Evolutionary conservation across 345 rosid genomes (phyloP), one percentile per base, ranked within the genome.

Genomic region (Nephelium lappaceum): DNA sequence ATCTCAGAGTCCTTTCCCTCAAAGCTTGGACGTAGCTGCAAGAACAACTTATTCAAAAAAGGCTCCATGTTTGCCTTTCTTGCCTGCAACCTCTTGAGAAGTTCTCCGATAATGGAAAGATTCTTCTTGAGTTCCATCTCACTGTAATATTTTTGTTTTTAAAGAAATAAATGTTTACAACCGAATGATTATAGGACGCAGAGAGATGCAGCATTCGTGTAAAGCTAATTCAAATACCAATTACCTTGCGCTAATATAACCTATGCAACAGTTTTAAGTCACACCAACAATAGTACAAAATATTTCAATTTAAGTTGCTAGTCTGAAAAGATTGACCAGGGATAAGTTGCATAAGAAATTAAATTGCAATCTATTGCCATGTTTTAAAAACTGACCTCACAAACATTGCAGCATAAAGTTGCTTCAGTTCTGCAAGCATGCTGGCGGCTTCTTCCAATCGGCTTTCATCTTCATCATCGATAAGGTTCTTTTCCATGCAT

Each of bases 61-160:
- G 71, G 51, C 61, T 81, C 77, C 36, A 77, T 6, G 36, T 24
- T 43, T 23, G 75, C 39, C 72, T 71, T 79, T 68, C 78, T 72
- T 66, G 80, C 53, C 47, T 61, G 78, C 70, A 81, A 9, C 76
- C 49, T 71, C 47, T 25, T 74, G 25, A 51, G 16, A 63, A 79
- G 76, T 70, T 75, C 83, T 70, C 27, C 38, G 0, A 81, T 24
- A 23, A 15, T 68, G 18, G 81, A 23, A 45, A 74, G 14, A 36
- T 25, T 43, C 11, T 31, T 67, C 51, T 38, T 83, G 24, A 7
- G 25, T 57, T 85, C 39, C 69, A 5, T 25, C 16, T 69, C 79
- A 10, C 84, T 85, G 78, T 5, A 19, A 3, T 38, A 42, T 36
- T 45, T n/a, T 7, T 45, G 11, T 7, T 45, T 45, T 45, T 45